Percentiles rank a stretch among this genome's conserved stretches.
These are phyloP conservation scores for Syzygium syzygioides DNA, from an alignment of 441 rosid genomes.

Conservation along the genomic window DNA sequence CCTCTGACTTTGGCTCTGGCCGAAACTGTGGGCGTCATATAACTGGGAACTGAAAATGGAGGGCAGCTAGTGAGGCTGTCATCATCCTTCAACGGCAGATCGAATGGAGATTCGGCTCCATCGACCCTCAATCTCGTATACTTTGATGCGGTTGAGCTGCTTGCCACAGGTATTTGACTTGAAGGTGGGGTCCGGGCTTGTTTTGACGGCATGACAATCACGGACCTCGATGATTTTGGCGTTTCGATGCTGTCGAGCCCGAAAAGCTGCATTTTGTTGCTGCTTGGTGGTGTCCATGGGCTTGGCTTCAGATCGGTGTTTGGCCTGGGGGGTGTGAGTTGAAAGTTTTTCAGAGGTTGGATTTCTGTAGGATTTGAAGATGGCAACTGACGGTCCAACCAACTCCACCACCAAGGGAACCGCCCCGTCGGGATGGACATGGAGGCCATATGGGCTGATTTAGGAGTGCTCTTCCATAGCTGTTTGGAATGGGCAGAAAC, in stretches of 20 bases:
- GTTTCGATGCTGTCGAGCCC: conserved; percentile 51
- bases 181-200: conserved; percentile 42
- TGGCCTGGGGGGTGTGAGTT: conserved; percentile 48
- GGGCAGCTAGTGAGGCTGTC: conserved; percentile 94
- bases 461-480: conserved; percentile 65
- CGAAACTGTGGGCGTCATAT: conserved; percentile 82
- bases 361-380: conserved; percentile 34
- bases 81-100: conserved; percentile 57
- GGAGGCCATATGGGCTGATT: conserved; percentile 35
- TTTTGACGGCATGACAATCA: conserved; percentile 36
- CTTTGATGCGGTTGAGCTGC: conserved; percentile 40
- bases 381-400: conserved; percentile 72
- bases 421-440: conserved; percentile 45
- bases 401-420: conserved; percentile 92
- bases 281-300: conserved; percentile 52
- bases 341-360: conserved; percentile 34
- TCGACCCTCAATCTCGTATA: conserved; percentile 52
- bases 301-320: conserved; percentile 54
- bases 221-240: conserved; percentile 69
- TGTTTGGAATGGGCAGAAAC: conserved; percentile 15
- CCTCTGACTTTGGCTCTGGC: conserved; percentile 78
- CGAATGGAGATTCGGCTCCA: conserved; percentile 58
- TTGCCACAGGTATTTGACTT: conserved; percentile 22
- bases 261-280: conserved; percentile 24
- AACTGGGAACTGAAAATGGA: conserved; percentile 80